Base-by-base conservation (phyloP, 225 moss, liverwort and hornwort species). In the Marchantia paleacea region DNA sequence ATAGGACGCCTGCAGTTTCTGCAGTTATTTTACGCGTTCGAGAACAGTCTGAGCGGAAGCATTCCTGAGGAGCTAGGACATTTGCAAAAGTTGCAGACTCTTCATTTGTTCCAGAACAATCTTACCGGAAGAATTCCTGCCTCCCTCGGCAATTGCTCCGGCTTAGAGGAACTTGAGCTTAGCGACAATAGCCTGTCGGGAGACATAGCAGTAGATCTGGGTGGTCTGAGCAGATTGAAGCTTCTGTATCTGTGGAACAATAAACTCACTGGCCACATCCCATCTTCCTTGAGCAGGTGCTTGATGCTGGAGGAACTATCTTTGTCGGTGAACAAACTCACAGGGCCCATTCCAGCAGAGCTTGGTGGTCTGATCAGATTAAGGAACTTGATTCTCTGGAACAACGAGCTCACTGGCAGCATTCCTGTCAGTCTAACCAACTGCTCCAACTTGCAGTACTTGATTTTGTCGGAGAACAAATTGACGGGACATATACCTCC, bases 41-140 rank as follows among this genome's bases (percentile, higher is more conserved):
- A 18, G 63, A 87, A 87, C 76, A 52, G 1, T 20, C 19, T 87
- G 64, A 19, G 72, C 5, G 83, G 83, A 31, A 7, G 0, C 0
- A 70, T 86, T 54, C 83, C 81, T n/a, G 26, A 70, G 49, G 69
- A 69, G 48, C 51, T 82, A 0, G 82, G 76, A 69, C 14, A 65
- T 49, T 49, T 57, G 70, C 15, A 8, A 15, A 55, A 55, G 10
- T 49, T 86, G 55, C 0, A 1, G 4, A 4, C 13, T 0, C 75
- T 86, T 6, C 49, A 81, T 26, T 69, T 86, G 49, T 81, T 77
- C 26, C 20, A 18, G 3, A 86, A 86, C 65, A 1, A 66, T 16
- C 29, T 86, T 0, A 63, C 55, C 12, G 86, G 84, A 25, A 16
- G 55, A 13, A 84, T 87, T 72, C 87, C 87, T 64, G 69, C 51